Conservation (phyloP, 148 eudicot species). For the Rhododendron williamsianum region DNA sequence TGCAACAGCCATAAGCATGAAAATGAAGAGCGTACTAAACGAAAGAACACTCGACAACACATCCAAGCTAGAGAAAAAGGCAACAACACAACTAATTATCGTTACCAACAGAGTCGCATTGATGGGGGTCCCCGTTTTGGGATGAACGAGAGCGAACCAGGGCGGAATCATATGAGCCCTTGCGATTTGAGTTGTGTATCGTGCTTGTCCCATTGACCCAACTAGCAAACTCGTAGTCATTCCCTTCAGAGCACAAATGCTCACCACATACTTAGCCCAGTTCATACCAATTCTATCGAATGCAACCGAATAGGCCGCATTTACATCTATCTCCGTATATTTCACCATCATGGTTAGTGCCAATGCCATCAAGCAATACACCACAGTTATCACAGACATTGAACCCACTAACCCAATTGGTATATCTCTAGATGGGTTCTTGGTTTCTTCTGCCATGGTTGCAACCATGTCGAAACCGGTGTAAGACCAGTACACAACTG, state of each 20-base stretch:
- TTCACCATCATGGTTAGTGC: conserved; percentile 71
- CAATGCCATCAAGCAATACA: conserved; percentile 84
- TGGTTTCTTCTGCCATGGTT: conserved; percentile 91
- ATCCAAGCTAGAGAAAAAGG: conserved; percentile 81
- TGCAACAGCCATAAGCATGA: conserved; percentile 93
- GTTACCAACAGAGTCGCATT: conserved; percentile 75
- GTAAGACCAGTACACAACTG: conserved; percentile 88
- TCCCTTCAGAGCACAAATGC: conserved; percentile 69
- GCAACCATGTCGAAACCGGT: conserved; percentile 93
- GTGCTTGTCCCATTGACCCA: conserved; percentile 81
- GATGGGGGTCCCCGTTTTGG: conserved; percentile 77
- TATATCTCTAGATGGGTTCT: conserved; percentile 66
- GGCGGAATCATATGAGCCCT: conserved; percentile 95
- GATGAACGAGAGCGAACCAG: conserved; percentile 77
- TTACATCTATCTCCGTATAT: conserved; percentile 64
- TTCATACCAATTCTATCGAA: conserved; percentile 72
- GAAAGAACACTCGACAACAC: conserved; percentile 82
- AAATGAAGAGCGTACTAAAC: conserved; percentile 74
- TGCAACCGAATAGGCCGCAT: conserved; percentile 76
- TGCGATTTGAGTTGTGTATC: conserved; percentile 92
- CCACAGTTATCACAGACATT: conserved; percentile 64
- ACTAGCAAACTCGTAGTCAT: conserved; percentile 90
- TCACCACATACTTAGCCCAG: conserved; percentile 90
- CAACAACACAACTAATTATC: conserved; percentile 47
- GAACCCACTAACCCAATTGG: conserved; percentile 85